Evolutionary conservation across 768 basidiomycete species (phyloP), one percentile per base, ranked within the genome.

Genomic region (Cytidiella melzeri): DNA sequence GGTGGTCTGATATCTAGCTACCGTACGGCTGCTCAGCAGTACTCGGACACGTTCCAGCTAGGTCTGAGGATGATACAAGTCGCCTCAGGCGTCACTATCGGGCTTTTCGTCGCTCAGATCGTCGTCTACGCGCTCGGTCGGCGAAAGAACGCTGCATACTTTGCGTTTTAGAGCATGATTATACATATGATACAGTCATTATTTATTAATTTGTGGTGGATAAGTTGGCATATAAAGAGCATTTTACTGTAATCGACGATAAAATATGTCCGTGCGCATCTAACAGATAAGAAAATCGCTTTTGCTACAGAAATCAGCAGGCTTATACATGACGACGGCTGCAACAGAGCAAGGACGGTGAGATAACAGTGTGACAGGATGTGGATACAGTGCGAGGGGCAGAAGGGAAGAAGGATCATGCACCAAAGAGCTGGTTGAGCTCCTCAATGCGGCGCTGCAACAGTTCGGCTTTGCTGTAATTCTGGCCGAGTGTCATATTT

Each of bases 401-500:
- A 34, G 30, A 34, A 7, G 30, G 30, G 15, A 34, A 34, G 15
- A 15, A 7, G 41, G n/a, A 34, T 56, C 53, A 65, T 21, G 58
- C 70, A 53, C 78, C 75, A 62, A 92, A 91, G 48, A 92, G 69
- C 63, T 87, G 79, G 49, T 78, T 76, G 51, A 95, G 75, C 61
- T 96, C 93, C 58, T 94, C 90, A 77, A 92, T 73, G 52, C 94
- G 84, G 52, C 91, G 83, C 52, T 86, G 82, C 65, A 89, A 69
- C 57, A 98, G 70, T 61, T 98, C 94, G 36, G 85, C 79, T 64
- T 95, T 94, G 70, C 80, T 92, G 66, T 89, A 78, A 61, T 79
- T 85, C 56, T 89, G 82, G 36, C 88, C 91, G 39, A 96, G 75
- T 3, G 95, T 94, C 81, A 96, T 83, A 59, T 96, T 92, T 38